Conservation (phyloP, 2,329 filamentous ascomycete species). For the Metarhizium brunneum region DNA sequence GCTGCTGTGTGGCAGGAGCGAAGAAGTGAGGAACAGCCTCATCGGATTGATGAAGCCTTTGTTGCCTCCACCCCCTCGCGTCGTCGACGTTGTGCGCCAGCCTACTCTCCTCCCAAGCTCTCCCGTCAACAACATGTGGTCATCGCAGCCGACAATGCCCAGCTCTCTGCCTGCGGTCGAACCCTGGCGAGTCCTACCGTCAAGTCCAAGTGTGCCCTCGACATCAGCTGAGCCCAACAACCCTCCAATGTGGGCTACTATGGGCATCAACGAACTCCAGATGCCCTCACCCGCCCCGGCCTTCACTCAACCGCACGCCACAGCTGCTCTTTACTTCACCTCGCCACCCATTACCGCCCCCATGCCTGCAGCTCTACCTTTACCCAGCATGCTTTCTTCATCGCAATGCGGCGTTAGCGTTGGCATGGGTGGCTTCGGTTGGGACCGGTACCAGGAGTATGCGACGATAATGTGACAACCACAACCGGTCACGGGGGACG, state of each 20-base stretch:
- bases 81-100: constrained; percentile 82
- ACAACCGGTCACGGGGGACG: constrained; percentile 36
- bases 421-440: constrained; percentile 66
- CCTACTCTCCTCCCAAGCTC: constrained; percentile 80
- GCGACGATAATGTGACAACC: constrained; percentile 77
- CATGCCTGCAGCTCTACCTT: constrained; percentile 60
- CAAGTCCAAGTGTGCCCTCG: constrained; percentile 72
- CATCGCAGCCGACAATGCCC: constrained; percentile 57
- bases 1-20: constrained; percentile 80
- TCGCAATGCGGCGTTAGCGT: constrained; percentile 70
- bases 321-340: constrained; percentile 70
- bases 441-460: constrained; percentile 80
- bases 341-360: constrained; percentile 65
- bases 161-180: constrained; percentile 64
- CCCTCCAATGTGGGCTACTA: constrained; percentile 68
- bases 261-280: constrained; percentile 65
- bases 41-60: constrained; percentile 79
- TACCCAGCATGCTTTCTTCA: constrained; percentile 78
- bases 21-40: constrained; percentile 85
- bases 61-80: constrained; percentile 74
- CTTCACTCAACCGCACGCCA: constrained; percentile 64
- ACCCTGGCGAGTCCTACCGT: constrained; percentile 83
- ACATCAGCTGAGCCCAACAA: constrained; percentile 58
- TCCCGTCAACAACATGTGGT: constrained; percentile 71
- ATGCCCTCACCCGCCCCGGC: constrained; percentile 71